These are phyloP conservation scores for Westerdykella sp. DNA, from an alignment of 2,329 filamentous ascomycete genomes.

Conservation along the genomic window DNA sequence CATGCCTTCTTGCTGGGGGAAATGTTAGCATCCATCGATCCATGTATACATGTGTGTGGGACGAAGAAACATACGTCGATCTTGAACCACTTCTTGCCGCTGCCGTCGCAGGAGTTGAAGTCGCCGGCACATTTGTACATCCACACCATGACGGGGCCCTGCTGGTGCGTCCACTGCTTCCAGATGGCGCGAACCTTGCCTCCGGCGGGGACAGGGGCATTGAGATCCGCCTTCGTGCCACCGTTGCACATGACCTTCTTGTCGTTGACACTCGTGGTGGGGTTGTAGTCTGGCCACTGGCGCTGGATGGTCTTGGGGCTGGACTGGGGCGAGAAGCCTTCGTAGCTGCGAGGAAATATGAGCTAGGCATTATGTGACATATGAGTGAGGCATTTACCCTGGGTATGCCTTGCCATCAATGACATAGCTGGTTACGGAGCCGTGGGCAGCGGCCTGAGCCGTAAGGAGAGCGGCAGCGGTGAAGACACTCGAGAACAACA, in stretches of 20 bases:
- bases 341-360: slow-evolving; percentile 42
- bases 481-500: slow-evolving; percentile 35
- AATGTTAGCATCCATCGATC: slow-evolving; percentile 7
- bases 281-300: slow-evolving; percentile 55
- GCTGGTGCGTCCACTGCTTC: slow-evolving; percentile 54
- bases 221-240: slow-evolving; percentile 36
- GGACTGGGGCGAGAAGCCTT: slow-evolving; percentile 47
- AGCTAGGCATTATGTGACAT: slow-evolving; percentile 22
- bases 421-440: slow-evolving; percentile 33
- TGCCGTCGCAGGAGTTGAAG: slow-evolving; percentile 48
- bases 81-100: slow-evolving; percentile 54
- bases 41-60: no score
- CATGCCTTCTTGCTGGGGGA: slow-evolving; percentile 48
- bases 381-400: slow-evolving; percentile 18
- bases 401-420: slow-evolving; percentile 31
- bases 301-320: slow-evolving; percentile 51
- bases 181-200: slow-evolving; percentile 48
- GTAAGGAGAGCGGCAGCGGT: slow-evolving; percentile 27
- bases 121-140: slow-evolving; percentile 45
- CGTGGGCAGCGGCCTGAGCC: slow-evolving; percentile 28
- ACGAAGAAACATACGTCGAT: slow-evolving; percentile 21
- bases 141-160: slow-evolving; percentile 56
- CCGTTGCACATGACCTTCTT: slow-evolving; percentile 52
- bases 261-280: slow-evolving; percentile 46
- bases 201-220: slow-evolving; percentile 46